These are phyloP conservation scores for Silybum marianum DNA, from an alignment of 129 eudicot species.

Conservation along the genomic window DNA sequence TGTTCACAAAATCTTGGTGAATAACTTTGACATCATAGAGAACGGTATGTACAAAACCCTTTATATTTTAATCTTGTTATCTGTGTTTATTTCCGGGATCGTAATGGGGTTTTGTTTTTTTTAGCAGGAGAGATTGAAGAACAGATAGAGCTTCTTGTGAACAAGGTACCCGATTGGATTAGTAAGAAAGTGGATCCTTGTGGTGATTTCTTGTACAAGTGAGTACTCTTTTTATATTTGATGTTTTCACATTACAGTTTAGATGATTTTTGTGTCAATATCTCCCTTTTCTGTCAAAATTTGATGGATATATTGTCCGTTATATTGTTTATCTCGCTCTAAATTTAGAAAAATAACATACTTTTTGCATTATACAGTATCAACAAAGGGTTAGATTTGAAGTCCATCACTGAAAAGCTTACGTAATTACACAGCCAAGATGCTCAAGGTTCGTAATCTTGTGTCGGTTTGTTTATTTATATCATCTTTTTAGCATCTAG, in stretches of 20 bases:
- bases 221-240: constrained; percentile 26
- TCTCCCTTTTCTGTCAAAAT: background rate
- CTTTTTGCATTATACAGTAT: constrained; percentile 44
- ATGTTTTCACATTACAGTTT: background rate
- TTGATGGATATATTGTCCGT: background rate
- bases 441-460: constrained; percentile 36
- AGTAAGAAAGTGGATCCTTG: constrained; percentile 51
- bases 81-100: background rate
- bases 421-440: constrained; percentile 3
- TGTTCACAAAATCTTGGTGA: constrained; percentile 62
- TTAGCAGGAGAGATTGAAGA: constrained; percentile 53
- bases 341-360: background rate
- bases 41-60: constrained; percentile 37
- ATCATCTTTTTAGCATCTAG: background rate
- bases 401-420: constrained; percentile 49
- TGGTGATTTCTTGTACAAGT: constrained; percentile 72
- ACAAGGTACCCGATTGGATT: constrained; percentile 79
- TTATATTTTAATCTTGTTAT: constrained; percentile 11
- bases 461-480: background rate
- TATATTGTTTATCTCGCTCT: background rate
- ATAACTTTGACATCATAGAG: constrained; percentile 52
- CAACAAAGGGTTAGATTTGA: constrained; percentile 54
- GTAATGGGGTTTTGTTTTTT: background rate
- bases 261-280: background rate
- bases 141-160: constrained; percentile 57